phyloP scores from a whole-genome alignment of 2,329 filamentous ascomycete species.

The Colletotrichum chlorophyti region DNA sequence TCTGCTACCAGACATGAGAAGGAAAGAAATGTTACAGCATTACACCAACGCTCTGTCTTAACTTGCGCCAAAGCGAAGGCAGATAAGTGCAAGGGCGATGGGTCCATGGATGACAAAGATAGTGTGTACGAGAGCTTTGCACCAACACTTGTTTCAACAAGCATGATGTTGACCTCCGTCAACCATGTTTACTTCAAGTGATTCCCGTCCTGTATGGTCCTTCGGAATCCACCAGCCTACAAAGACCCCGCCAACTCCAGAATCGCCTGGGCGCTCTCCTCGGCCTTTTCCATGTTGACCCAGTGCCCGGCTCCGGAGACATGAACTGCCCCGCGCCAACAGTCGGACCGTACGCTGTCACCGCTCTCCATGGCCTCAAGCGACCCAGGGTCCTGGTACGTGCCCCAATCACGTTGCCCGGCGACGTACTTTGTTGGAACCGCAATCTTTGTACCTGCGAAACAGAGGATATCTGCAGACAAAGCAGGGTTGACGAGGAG shows the following conservation, averaged over 20 bases:
- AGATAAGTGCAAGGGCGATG: too few relatives aligned
- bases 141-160: too few relatives aligned
- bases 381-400: conserved; percentile 70
- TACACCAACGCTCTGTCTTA: too few relatives aligned
- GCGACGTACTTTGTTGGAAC: conserved; percentile 68
- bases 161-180: too few relatives aligned
- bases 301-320: conserved; percentile 72
- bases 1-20: too few relatives aligned
- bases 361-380: conserved; percentile 49
- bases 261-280: conserved; percentile 31
- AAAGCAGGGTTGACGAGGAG: conserved; percentile 56
- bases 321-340: conserved; percentile 58
- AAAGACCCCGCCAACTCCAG: not conserved
- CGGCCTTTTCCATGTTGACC: conserved; percentile 71
- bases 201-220: too few relatives aligned
- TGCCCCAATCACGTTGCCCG: conserved; percentile 71
- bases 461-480: conserved; percentile 61
- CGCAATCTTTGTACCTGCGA: conserved; percentile 65
- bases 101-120: too few relatives aligned
- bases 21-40: too few relatives aligned
- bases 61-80: too few relatives aligned
- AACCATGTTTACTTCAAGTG: too few relatives aligned
- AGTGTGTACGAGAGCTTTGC: too few relatives aligned
- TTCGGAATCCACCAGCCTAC: too few relatives aligned
- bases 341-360: conserved; percentile 49